Evolutionary conservation across 495 filamentous ascomycete species (phyloP).

Genomic region (Rhypophila decipiens): DNA sequence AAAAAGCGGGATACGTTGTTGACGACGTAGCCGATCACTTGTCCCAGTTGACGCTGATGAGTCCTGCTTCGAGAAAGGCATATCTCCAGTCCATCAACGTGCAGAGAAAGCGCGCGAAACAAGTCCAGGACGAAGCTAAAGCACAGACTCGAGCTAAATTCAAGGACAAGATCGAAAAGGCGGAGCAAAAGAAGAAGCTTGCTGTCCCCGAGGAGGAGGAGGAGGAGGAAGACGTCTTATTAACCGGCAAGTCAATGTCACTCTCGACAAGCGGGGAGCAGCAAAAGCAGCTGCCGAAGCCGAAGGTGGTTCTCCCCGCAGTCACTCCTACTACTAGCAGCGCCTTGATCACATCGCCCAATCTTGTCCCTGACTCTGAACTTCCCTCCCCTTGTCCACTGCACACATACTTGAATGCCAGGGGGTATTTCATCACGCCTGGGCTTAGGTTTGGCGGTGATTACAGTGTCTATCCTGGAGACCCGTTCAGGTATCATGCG

Average conservation of each 20-base stretch:
- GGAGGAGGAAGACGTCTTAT: constrained; percentile 16
- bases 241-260: constrained; percentile 40
- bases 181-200: constrained; percentile 21
- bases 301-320: constrained; percentile 13
- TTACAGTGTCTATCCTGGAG: constrained; percentile 90
- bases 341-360: constrained; percentile 23
- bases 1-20: constrained; percentile 68
- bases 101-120: constrained; percentile 35
- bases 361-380: constrained; percentile 10
- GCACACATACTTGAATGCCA: constrained; percentile 69
- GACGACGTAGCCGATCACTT: constrained; percentile 67
- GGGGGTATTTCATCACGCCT: constrained; percentile 81
- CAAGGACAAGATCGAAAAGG: too few species aligned
- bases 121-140: constrained; percentile 31
- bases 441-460: constrained; percentile 92
- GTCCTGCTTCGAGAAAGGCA: constrained; percentile 44
- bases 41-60: constrained; percentile 50
- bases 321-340: constrained; percentile 19
- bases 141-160: constrained; percentile 26
- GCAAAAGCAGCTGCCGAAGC: constrained; percentile 2
- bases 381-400: constrained; percentile 47
- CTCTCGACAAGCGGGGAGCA: constrained; percentile 9
- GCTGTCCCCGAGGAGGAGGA: neutral
- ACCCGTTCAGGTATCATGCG: constrained; percentile 88
- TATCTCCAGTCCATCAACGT: constrained; percentile 37